Percentiles rank a stretch among this genome's conserved stretches.
These are phyloP conservation scores for Hypocrella siamensis DNA, from an alignment of 2,329 filamentous ascomycete genomes.

Conservation along the genomic window DNA sequence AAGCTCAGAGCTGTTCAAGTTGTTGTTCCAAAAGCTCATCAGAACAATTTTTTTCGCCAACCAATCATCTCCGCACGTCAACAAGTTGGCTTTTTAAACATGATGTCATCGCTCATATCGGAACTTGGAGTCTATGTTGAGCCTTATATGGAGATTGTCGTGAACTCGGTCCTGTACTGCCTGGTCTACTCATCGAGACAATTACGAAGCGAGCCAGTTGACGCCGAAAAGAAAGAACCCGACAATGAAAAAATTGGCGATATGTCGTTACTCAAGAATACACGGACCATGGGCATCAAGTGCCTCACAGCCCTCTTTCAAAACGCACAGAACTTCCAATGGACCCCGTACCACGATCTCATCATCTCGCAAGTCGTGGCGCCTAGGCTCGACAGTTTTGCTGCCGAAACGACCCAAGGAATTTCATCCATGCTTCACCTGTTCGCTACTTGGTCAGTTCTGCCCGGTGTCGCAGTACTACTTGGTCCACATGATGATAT, in stretches of 20 bases:
- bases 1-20: conserved; percentile 47
- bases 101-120: conserved; percentile 75
- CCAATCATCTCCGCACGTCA: conserved; percentile 55
- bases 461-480: conserved; percentile 50
- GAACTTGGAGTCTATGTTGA: conserved; percentile 63
- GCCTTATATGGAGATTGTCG: conserved; percentile 50
- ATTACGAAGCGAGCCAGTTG: conserved; percentile 25
- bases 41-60: conserved; percentile 36
- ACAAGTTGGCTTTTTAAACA: conserved; percentile 82
- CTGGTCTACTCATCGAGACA: conserved; percentile 53
- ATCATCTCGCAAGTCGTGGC: conserved; percentile 64
- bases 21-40: conserved; percentile 29
- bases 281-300: conserved; percentile 62
- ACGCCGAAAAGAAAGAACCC: conserved; percentile 20
- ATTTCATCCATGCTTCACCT: conserved; percentile 71
- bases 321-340: conserved; percentile 54
- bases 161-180: conserved; percentile 71
- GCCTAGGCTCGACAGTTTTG: conserved; percentile 62
- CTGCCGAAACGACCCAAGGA: conserved; percentile 76
- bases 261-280: conserved; percentile 46
- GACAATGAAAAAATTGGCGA: conserved; percentile 27
- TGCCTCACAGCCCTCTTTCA: conserved; percentile 68
- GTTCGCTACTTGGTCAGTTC: conserved; percentile 64
- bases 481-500: conserved; percentile 29
- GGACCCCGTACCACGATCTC: conserved; percentile 52